Evolutionary conservation across 345 rosid species (phyloP).

Genomic region (Eucalyptus sp.): DNA sequence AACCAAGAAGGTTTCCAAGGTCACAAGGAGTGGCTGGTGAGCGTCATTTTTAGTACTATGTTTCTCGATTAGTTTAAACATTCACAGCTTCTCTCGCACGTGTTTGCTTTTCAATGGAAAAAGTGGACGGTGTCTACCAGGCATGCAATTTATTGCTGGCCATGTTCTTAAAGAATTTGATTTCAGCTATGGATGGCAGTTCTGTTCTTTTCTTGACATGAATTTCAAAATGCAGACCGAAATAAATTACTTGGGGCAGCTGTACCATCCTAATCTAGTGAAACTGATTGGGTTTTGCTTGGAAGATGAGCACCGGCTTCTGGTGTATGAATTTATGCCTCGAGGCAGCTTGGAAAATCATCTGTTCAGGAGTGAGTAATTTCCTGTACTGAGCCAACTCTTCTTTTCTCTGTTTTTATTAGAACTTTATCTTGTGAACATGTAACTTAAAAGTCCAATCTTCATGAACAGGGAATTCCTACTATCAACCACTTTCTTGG

Average conservation of each 20-base stretch:
- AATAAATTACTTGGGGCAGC: slow-evolving; percentile 76
- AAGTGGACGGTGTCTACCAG: neutral
- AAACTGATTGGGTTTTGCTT: slow-evolving; percentile 82
- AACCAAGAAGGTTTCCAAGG: slow-evolving; percentile 89
- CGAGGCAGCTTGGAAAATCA: slow-evolving; percentile 95
- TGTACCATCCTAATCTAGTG: slow-evolving; percentile 78
- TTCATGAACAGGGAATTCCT: slow-evolving; percentile 30
- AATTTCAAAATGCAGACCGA: slow-evolving; percentile 44
- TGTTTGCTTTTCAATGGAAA: neutral
- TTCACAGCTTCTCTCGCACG: neutral
- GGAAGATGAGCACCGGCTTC: slow-evolving; percentile 89
- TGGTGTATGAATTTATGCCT: slow-evolving; percentile 92
- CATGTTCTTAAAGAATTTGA: neutral
- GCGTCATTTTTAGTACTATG: neutral
- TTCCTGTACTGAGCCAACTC: neutral
- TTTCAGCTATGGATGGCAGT: neutral
- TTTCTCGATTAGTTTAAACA: neutral
- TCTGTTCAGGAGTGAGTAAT: slow-evolving; percentile 50
- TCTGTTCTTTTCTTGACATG: neutral
- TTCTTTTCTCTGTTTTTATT: neutral
- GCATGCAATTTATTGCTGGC: neutral
- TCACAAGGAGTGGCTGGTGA: slow-evolving; percentile 95
- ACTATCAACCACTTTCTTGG: slow-evolving; percentile 81
- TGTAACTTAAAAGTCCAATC: neutral
- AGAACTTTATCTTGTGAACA: neutral